These are phyloP conservation scores for Leucosporidium yakuticum DNA, from an alignment of 768 basidiomycete species.

Conservation along the genomic window DNA sequence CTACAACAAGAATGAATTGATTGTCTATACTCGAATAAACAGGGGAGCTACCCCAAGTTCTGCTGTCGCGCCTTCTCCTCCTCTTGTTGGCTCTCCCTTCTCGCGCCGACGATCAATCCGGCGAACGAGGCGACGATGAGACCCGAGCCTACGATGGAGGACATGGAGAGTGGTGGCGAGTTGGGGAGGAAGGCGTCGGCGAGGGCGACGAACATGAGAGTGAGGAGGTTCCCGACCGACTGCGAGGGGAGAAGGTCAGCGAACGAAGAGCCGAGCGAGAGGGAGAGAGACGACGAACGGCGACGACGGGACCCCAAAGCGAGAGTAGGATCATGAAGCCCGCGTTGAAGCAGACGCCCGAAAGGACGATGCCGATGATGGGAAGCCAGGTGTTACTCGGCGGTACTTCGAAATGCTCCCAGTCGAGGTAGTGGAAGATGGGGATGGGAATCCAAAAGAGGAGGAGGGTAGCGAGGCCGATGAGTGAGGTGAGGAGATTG, in stretches of 20 bases:
- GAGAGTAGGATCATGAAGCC: slow-evolving; percentile 34
- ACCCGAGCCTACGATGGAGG: too few species aligned
- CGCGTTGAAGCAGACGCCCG: slow-evolving; percentile 56
- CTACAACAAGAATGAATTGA: too few species aligned
- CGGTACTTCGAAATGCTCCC: slow-evolving; percentile 66
- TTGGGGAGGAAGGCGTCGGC: slow-evolving; percentile 67
- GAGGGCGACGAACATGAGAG: slow-evolving; percentile 78
- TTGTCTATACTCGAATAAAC: too few species aligned
- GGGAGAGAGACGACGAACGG: slow-evolving; percentile 13
- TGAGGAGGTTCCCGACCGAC: slow-evolving; percentile 87
- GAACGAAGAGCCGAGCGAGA: slow-evolving; percentile 44
- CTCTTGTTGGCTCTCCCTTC: too few species aligned
- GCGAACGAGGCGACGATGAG: too few species aligned
- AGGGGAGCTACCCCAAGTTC: too few species aligned
- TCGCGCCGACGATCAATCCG: too few species aligned
- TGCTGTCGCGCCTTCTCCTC: too few species aligned
- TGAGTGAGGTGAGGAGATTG: slow-evolving; percentile 68
- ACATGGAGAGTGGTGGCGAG: slow-evolving; percentile 43
- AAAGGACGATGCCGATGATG: slow-evolving; percentile 62
- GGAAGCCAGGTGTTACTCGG: slow-evolving; percentile 48
- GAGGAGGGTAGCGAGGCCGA: slow-evolving; percentile 70
- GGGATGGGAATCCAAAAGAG: slow-evolving; percentile 74
- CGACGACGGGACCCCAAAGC: slow-evolving; percentile 31
- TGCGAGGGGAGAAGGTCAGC: slow-evolving; percentile 72
- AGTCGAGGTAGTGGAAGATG: slow-evolving; percentile 59